Percentiles rank a stretch among this genome's conserved stretches.
Evolutionary conservation across 176 grass and related monocot species (phyloP).

Genomic region (Canna indica): DNA sequence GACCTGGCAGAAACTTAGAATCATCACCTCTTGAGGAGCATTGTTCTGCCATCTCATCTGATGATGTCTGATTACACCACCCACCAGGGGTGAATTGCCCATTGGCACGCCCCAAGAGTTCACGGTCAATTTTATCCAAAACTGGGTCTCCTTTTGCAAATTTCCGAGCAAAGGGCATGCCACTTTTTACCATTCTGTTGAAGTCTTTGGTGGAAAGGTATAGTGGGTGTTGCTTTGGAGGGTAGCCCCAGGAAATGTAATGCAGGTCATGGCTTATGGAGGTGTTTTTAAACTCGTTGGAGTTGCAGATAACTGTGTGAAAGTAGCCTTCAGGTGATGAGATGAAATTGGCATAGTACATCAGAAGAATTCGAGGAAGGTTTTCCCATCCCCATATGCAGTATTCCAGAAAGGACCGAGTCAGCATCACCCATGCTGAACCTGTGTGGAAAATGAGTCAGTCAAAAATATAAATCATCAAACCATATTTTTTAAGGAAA

Average conservation of each 20-base stretch:
- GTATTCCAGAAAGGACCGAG: conserved; percentile 65
- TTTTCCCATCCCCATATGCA: conserved; percentile 88
- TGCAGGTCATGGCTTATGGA: conserved; percentile 69
- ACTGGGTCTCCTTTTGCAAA: conserved; percentile 80
- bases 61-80: conserved; percentile 53
- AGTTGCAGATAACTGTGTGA: conserved; percentile 86
- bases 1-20: conserved; percentile 46
- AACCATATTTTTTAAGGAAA: not conserved
- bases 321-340: conserved; percentile 94
- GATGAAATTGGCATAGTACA: conserved; percentile 92
- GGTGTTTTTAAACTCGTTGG: conserved; percentile 46
- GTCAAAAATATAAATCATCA: not conserved
- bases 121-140: conserved; percentile 60
- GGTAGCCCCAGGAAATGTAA: conserved; percentile 83
- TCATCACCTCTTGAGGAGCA: conserved; percentile 53
- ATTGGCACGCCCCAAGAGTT: conserved; percentile 53
- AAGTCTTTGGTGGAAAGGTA: conserved; percentile 69
- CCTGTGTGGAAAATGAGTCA: conserved; percentile 29
- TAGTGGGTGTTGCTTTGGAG: conserved; percentile 71
- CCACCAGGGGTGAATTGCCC: conserved; percentile 63
- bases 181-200: conserved; percentile 63
- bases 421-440: conserved; percentile 91
- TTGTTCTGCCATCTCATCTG: conserved; percentile 40
- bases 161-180: conserved; percentile 70
- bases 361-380: conserved; percentile 62